Evolutionary conservation across 208 protist genomes (phyloP).

Genomic region (Trypanosoma melophagium): DNA sequence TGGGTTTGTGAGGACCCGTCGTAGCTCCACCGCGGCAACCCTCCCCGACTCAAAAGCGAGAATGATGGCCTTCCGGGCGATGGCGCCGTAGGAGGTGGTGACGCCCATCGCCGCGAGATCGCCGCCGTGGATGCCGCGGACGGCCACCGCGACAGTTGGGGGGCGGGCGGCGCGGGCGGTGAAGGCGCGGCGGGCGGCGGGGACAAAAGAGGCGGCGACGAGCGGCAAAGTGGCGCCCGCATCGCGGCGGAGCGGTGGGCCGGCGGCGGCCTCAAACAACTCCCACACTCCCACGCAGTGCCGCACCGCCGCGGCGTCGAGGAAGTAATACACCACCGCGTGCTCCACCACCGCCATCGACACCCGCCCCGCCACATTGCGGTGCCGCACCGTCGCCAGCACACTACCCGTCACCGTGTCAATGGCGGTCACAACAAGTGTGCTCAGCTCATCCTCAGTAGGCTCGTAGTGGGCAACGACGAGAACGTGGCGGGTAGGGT

Average conservation of each 20-base stretch:
- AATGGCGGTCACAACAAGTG: slow-evolving; percentile 72
- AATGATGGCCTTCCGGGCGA: slow-evolving; percentile 81
- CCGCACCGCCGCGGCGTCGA: slow-evolving; percentile 80
- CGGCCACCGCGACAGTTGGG: slow-evolving; percentile 60
- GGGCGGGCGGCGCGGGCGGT: slow-evolving; percentile 76
- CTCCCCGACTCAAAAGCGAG: slow-evolving; percentile 77
- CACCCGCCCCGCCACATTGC: slow-evolving; percentile 74
- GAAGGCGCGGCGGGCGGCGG: slow-evolving; percentile 54
- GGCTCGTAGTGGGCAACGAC: slow-evolving; percentile 79
- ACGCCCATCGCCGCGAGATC: slow-evolving; percentile 61
- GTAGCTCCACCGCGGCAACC: slow-evolving; percentile 70
- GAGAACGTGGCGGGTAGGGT: slow-evolving; percentile 80
- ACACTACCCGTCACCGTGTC: slow-evolving; percentile 85
- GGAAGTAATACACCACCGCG: slow-evolving; percentile 81
- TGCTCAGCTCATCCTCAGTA: slow-evolving; percentile 51
- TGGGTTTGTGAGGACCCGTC: slow-evolving; percentile 43
- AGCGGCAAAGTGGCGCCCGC: slow-evolving; percentile 68
- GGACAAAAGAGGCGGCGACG: slow-evolving; percentile 79
- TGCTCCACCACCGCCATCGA: slow-evolving; percentile 85
- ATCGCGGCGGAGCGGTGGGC: slow-evolving; percentile 47
- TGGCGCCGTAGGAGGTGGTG: slow-evolving; percentile 76
- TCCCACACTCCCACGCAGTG: slow-evolving; percentile 88
- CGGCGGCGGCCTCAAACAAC: slow-evolving; percentile 75
- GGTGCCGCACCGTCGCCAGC: slow-evolving; percentile 69
- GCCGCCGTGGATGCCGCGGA: slow-evolving; percentile 69